Conservation (phyloP, 176 grass and related monocot genomes). For the Lolium perenne region DNA sequence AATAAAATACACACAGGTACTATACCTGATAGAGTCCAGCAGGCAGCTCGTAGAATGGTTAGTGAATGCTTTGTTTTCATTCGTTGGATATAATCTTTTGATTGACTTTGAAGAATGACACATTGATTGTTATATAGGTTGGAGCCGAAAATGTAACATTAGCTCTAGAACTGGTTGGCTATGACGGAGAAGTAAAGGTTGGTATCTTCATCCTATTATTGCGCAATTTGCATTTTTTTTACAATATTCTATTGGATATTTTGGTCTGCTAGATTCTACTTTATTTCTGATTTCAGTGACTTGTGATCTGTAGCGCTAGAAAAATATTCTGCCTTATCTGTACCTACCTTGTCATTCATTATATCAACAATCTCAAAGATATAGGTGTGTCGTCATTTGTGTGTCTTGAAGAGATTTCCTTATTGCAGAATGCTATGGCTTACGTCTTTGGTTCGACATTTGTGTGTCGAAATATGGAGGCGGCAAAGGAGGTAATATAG, state of each 20-base stretch:
- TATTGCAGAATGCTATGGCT: conserved; percentile 87
- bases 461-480: conserved; percentile 79
- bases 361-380: conserved; percentile 15
- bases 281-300: background rate
- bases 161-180: conserved; percentile 89
- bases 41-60: conserved; percentile 81
- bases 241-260: background rate
- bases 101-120: conserved; percentile 12
- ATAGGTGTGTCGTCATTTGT: background rate
- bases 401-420: conserved; percentile 37
- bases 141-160: conserved; percentile 75
- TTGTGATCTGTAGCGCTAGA: background rate
- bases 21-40: conserved; percentile 77
- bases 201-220: conserved; percentile 16
- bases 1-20: conserved; percentile 80
- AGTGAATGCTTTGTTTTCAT: conserved; percentile 34
- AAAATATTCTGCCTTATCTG: background rate
- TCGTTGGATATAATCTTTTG: conserved; percentile 29
- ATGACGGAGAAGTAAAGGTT: conserved; percentile 88
- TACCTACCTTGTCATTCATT: conserved; percentile 14
- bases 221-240: background rate
- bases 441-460: conserved; percentile 93
- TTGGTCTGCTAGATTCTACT: background rate
- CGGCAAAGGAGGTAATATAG: conserved; percentile 80
- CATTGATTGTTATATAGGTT: conserved; percentile 61